Base-by-base conservation (phyloP, 495 filamentous ascomycete genomes). In the Penicillium cataractarum region DNA sequence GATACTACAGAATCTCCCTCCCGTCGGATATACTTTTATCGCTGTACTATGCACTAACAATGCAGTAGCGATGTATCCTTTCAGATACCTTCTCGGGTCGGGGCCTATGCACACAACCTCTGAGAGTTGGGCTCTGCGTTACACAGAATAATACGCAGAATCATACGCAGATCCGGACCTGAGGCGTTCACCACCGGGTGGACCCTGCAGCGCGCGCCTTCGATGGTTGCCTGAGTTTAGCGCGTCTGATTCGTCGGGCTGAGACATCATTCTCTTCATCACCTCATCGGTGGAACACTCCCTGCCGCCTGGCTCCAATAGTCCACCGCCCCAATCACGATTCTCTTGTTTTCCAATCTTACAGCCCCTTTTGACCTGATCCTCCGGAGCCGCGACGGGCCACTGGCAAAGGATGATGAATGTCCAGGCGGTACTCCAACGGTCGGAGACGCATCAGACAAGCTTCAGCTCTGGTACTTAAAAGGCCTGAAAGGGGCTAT, bases 131-230 rank as follows among this genome's bases (percentile, higher is more conserved):
- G 24, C 21, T 27, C 24, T 4, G 15, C 46, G 22, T 50, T 10
- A 13, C 24, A 50, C 46, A 2, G 46, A 29, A 50, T n/a, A 27
- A 15, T 46, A 21, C 19, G n/a, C 37, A n/a, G n/a, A n/a, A n/a
- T n/a, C 5, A 21, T 46, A 12, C 42, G 42, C 42, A 29, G 24
- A 29, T 29, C 44, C 4, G 44, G 22, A 48, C 44, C 22, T 48
- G 46, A 50, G 24, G 22, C 26, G 24, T 13, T 27, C 46, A 6
- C 24, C 26, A 50, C 9, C 29, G 24, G 46, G 46, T 50, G 46
- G 46, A 50, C 46, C 46, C 46, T 50, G 46, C 46, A 50, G 46
- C 46, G 24, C 44, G 21, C 46, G 24, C 46, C 24, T 50, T 50
- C 13, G 46, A 27, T 7, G 22, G 46, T 29, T 27, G 46, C 46